phyloP scores from a whole-genome alignment of 1,284 basidiomycete genomes.

The Ustilago esculenta region DNA sequence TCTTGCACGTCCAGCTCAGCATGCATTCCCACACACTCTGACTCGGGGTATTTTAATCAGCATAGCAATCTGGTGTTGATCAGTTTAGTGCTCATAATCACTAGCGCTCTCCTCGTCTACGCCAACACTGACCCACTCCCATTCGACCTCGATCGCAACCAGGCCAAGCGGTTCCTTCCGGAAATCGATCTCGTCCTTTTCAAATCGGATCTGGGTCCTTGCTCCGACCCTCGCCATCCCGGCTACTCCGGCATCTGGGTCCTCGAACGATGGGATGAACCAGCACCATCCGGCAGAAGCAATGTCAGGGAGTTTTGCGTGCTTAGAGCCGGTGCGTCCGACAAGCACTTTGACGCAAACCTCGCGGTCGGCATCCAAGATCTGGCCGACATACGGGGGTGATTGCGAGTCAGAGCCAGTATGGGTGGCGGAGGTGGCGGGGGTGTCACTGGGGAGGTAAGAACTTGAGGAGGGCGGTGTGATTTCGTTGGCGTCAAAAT shows the following conservation, averaged over 20 bases:
- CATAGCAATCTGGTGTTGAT: too few relatives aligned
- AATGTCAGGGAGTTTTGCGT: conserved; percentile 62
- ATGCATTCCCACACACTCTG: too few relatives aligned
- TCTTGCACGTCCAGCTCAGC: too few relatives aligned
- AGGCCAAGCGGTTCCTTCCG: conserved; percentile 63
- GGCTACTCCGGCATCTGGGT: conserved; percentile 23
- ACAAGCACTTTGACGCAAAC: conserved; percentile 63
- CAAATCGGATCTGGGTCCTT: conserved; percentile 38
- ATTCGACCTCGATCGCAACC: conserved; percentile 59
- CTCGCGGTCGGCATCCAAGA: conserved; percentile 64
- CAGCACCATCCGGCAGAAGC: conserved; percentile 64
- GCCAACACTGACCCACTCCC: conserved; percentile 59
- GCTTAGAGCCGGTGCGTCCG: conserved; percentile 62
- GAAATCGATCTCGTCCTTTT: conserved; percentile 65
- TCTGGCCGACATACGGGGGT: conserved; percentile 40
- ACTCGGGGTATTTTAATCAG: too few relatives aligned
- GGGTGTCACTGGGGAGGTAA: conserved; percentile 20
- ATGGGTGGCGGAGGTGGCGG: neutral
- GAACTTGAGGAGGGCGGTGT: conserved; percentile 33
- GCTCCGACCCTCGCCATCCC: conserved; percentile 12
- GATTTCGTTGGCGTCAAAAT: neutral
- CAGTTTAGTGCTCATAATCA: neutral
- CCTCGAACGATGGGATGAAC: conserved; percentile 66
- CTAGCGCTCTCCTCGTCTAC: conserved; percentile 13
- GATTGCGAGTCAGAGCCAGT: neutral